phyloP scores from a whole-genome alignment of 805 yeast species.

The Candida saitoana region DNA sequence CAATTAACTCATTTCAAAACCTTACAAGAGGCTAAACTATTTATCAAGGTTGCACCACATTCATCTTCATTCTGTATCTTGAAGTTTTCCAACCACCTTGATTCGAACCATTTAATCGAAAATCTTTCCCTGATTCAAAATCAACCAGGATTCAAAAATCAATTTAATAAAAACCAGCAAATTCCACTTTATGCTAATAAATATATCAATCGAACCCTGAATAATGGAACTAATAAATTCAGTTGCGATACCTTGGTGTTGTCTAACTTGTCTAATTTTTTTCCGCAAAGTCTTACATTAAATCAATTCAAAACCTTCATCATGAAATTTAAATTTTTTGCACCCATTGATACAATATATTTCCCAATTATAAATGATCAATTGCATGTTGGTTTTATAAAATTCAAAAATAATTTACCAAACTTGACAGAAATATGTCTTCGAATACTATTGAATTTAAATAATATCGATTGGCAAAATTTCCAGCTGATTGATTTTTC shows the following conservation, averaged over 20 bases:
- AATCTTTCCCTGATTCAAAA: conserved; percentile 11
- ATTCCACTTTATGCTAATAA: conserved; percentile 50
- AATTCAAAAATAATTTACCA: conserved; percentile 24
- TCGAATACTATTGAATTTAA: conserved; percentile 45
- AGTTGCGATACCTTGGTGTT: conserved; percentile 23
- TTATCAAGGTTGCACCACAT: background rate
- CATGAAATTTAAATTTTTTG: conserved; percentile 39
- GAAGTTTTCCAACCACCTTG: conserved; percentile 30
- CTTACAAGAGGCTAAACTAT: conserved; percentile 3
- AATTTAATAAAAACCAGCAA: conserved; percentile 22
- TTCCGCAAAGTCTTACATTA: conserved; percentile 45
- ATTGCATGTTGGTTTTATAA: conserved; percentile 51
- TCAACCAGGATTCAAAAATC: conserved; percentile 12
- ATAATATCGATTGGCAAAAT: conserved; percentile 44
- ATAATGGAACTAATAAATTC: background rate
- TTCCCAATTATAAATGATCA: conserved; percentile 39
- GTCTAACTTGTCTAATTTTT: conserved; percentile 50
- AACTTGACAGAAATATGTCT: conserved; percentile 44
- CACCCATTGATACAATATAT: conserved; percentile 45
- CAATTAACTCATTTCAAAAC: conserved; percentile 2
- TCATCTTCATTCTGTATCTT: conserved; percentile 14
- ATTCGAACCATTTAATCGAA: conserved; percentile 25
- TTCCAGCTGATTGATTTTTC: conserved; percentile 19
- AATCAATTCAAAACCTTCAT: conserved; percentile 32
- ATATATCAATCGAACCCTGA: conserved; percentile 51